phyloP scores from a whole-genome alignment of 495 filamentous ascomycete genomes.

The Oleoguttula mirabilis region DNA sequence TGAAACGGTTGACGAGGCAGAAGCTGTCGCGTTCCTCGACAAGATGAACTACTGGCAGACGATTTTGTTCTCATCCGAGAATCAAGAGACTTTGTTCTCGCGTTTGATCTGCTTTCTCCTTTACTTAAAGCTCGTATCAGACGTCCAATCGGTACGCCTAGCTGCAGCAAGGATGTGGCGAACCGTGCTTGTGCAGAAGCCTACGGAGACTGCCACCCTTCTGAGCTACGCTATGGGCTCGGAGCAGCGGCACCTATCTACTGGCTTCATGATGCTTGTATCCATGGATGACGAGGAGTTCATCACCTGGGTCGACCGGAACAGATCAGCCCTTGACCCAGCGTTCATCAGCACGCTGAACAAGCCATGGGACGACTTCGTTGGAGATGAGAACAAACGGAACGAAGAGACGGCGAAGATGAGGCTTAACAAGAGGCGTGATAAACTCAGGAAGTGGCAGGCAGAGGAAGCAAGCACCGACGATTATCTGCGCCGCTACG shows the following conservation, averaged over 20 bases:
- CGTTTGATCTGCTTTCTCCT: conserved; percentile 80
- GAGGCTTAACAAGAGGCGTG: conserved; percentile 61
- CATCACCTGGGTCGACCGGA: conserved; percentile 73
- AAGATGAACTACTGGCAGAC: conserved; percentile 93
- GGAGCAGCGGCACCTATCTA: conserved; percentile 59
- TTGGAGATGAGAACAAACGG: conserved; percentile 60
- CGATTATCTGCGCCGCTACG: conserved; percentile 61
- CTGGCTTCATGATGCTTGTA: conserved; percentile 70
- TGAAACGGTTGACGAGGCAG: conserved; percentile 43
- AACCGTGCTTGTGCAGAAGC: conserved; percentile 85
- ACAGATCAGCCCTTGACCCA: conserved; percentile 65
- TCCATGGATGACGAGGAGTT: conserved; percentile 82
- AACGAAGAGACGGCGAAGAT: conserved; percentile 58
- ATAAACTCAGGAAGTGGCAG: conserved; percentile 69
- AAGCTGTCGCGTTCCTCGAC: conserved; percentile 57
- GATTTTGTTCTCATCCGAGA: conserved; percentile 65
- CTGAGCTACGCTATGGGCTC: conserved; percentile 53
- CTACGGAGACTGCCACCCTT: conserved; percentile 61
- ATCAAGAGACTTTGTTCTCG: conserved; percentile 62
- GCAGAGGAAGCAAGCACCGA: conserved; percentile 53
- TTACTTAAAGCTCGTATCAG: conserved; percentile 66
- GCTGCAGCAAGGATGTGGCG: conserved; percentile 77
- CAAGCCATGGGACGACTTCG: conserved; percentile 75
- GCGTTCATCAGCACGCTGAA: conserved; percentile 70
- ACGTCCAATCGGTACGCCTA: conserved; percentile 50